A percentile compares a stretch with the other conserved stretches of the same genome.
These are phyloP conservation scores for Plantago lanceolata DNA, from an alignment of 305 asterid genomes.

Conservation along the genomic window DNA sequence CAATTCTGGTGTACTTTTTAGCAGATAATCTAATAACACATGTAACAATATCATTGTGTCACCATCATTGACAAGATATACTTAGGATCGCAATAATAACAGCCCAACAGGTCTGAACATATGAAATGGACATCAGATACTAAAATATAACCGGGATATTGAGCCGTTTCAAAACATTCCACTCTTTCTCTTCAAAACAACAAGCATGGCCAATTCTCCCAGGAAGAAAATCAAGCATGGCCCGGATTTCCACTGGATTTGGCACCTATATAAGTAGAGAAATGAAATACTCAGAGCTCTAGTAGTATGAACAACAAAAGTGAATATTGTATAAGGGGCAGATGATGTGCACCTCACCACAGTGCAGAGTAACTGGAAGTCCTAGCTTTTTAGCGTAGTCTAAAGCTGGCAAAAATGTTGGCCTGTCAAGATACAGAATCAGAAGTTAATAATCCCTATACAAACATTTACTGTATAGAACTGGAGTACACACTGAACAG, in stretches of 20 bases:
- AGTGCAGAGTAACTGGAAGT: conserved; percentile 73
- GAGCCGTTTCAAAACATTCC: conserved; percentile 49
- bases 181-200: conserved; percentile 67
- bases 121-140: conserved; percentile 11
- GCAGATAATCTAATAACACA: too few relatives aligned
- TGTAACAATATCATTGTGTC: too few relatives aligned
- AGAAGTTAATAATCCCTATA: conserved; percentile 19
- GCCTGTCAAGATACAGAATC: conserved; percentile 40
- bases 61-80: too few relatives aligned
- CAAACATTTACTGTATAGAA: conserved; percentile 5
- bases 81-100: too few relatives aligned
- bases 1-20: too few relatives aligned
- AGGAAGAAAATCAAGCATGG: conserved; percentile 81
- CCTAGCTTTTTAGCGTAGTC: conserved; percentile 76
- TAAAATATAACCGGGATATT: conserved; percentile 58
- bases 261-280: conserved; percentile 80
- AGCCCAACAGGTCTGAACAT: too few relatives aligned
- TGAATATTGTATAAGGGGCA: conserved; percentile 23
- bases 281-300: conserved; percentile 33
- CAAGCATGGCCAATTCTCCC: conserved; percentile 94
- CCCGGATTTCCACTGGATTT: conserved; percentile 62
- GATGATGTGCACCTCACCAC: conserved; percentile 83
- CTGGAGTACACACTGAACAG: not conserved
- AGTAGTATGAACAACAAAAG: conserved; percentile 10
- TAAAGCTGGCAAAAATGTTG: conserved; percentile 75